These are phyloP conservation scores for Nakataea oryzae DNA, from an alignment of 2,329 filamentous ascomycete genomes.

Conservation along the genomic window DNA sequence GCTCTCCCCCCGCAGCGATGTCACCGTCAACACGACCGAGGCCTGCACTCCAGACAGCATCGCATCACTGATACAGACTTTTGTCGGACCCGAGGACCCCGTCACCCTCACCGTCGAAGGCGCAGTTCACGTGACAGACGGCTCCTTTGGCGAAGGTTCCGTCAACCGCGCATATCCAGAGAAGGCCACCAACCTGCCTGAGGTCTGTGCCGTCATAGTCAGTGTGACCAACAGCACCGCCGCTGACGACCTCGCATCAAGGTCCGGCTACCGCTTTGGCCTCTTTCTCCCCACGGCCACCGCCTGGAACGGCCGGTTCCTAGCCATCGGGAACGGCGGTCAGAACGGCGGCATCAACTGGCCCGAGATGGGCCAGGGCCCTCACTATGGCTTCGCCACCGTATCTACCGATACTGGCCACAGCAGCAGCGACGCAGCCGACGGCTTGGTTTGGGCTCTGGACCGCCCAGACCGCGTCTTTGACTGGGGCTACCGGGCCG, in stretches of 20 bases:
- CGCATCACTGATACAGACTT: not conserved
- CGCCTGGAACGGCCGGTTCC: not conserved
- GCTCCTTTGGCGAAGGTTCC: constrained; percentile 12
- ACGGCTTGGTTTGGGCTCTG: constrained; percentile 5
- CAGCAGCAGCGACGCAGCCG: constrained; percentile 6
- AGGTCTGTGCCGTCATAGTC: constrained; percentile 23
- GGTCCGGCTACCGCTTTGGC: constrained; percentile 10
- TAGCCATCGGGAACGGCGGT: constrained; percentile 1
- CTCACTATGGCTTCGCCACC: not conserved
- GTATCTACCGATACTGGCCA: constrained; percentile 2
- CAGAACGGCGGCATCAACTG: constrained; percentile 2
- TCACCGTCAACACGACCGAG: not conserved
- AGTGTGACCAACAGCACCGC: constrained; percentile 17
- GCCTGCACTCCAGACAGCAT: not conserved
- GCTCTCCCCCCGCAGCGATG: too few species aligned
- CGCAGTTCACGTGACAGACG: constrained; percentile 11
- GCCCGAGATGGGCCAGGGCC: constrained; percentile 1
- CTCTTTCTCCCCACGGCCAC: not conserved
- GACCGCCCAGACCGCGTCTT: not conserved
- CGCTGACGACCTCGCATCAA: not conserved
- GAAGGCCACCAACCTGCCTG: constrained; percentile 21
- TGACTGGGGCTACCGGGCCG: constrained; percentile 3
- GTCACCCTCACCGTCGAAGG: constrained; percentile 19
- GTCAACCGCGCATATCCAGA: constrained; percentile 13
- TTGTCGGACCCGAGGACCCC: not conserved